These are phyloP conservation scores for Alternaria burnsii DNA, from an alignment of 2,329 filamentous ascomycete genomes.

Conservation along the genomic window DNA sequence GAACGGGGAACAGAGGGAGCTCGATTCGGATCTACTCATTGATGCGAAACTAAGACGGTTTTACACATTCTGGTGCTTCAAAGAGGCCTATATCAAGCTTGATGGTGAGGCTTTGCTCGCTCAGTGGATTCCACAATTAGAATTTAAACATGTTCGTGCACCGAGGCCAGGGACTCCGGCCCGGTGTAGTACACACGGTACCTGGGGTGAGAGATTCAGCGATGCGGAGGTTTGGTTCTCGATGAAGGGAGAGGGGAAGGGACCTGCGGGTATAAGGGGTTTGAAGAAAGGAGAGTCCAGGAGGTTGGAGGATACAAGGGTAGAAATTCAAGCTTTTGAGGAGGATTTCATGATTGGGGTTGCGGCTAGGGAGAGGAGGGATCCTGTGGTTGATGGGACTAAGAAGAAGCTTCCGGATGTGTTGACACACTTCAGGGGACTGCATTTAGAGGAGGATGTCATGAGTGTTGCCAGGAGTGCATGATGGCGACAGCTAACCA, in stretches of 20 bases:
- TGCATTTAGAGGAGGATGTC: constrained; percentile 59
- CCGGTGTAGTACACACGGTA: constrained; percentile 54
- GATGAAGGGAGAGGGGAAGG: constrained; percentile 47
- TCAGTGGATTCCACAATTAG: constrained; percentile 73
- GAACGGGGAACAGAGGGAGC: constrained; percentile 45
- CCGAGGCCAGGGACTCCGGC: constrained; percentile 51
- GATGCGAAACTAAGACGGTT: constrained; percentile 74
- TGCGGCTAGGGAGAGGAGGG: constrained; percentile 52
- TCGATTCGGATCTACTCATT: constrained; percentile 58
- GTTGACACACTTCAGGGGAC: constrained; percentile 52
- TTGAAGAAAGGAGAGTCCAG: constrained; percentile 15
- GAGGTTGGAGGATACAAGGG: constrained; percentile 60
- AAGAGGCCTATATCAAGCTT: constrained; percentile 85
- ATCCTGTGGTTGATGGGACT: constrained; percentile 23
- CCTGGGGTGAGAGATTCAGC: constrained; percentile 57
- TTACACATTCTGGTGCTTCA: constrained; percentile 80
- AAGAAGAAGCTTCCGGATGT: constrained; percentile 43
- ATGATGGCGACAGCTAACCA: background rate
- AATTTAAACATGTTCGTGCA: constrained; percentile 71
- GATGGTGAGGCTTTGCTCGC: constrained; percentile 80
- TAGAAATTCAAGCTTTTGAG: constrained; percentile 68
- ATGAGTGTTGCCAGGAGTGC: constrained; percentile 35
- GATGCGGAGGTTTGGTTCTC: constrained; percentile 61
- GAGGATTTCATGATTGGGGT: constrained; percentile 67
- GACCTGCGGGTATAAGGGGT: constrained; percentile 8